Base-by-base conservation (phyloP, 225 moss, liverwort and hornwort genomes). In the Physcomitrium patens region DNA sequence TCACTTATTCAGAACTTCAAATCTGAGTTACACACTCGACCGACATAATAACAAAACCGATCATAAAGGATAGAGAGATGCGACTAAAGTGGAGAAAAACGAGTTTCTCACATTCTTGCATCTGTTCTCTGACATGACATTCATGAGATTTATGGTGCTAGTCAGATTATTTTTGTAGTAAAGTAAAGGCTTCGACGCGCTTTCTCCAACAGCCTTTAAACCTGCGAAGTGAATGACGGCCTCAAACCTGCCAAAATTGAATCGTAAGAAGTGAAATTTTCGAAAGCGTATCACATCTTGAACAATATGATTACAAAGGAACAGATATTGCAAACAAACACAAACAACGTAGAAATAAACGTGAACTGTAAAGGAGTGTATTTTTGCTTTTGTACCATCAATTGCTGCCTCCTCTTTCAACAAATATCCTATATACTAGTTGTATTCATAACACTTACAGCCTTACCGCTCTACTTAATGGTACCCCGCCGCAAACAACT, bases 181-280 rank as follows among this genome's bases (percentile, higher is more conserved):
- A 16, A 77, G 76, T 37, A 89, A 64, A 57, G 91, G 91, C 78
- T 92, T 92, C 1, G 89, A 79, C 52, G 85, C 85, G 42, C 89
- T 92, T 78, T 89, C 87, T 61, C 87, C 91, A 1, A 92, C 87
- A 3, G 91, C 91, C 76, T 92, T 89, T 69, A 89, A 22, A 43
- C 91, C 92, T 48, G 90, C 92, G 59, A 90, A 90, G 77, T 93
- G 92, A 67, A 93, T 87, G 6, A 90, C 90, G 13, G 90, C 92
- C 75, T 93, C 90, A 71, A 89, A 90, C 64, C 92, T 92, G 90
- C 72, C 53, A 74, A 68, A 52, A 26, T 12, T 49, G 17, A 45
- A n/a, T 26, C 23, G 16, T 58, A 24, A 57, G 45, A 11, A 26
- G 44, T 58, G 45, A 58, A 70, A 70, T 41, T 5, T 24, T 24